phyloP scores from a whole-genome alignment of 2,329 filamentous ascomycete species.

The Ophidiomyces ophidiicola region DNA sequence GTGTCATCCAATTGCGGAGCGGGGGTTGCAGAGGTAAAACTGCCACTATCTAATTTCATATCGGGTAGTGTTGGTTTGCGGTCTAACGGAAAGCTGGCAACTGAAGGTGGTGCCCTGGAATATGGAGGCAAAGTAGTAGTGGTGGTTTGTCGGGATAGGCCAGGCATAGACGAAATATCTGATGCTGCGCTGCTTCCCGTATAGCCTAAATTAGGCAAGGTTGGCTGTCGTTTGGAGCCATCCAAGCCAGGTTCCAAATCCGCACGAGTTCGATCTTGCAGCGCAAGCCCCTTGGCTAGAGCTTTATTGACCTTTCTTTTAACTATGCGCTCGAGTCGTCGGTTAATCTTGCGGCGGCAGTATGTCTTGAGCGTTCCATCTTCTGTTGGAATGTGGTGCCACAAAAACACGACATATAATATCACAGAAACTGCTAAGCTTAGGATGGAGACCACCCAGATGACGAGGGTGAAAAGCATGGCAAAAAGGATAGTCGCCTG shows the following conservation, averaged over 20 bases:
- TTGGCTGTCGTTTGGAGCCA: constrained; percentile 34
- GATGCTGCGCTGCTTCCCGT: constrained; percentile 47
- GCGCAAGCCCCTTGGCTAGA: constrained; percentile 58
- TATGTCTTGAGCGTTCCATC: constrained; percentile 75
- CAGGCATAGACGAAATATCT: constrained; percentile 45
- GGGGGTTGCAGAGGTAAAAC: constrained; percentile 16
- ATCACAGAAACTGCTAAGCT: constrained; percentile 59
- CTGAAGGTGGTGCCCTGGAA: constrained; percentile 44
- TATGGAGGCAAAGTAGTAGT: constrained; percentile 52
- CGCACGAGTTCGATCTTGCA: constrained; percentile 42
- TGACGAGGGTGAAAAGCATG: constrained; percentile 82
- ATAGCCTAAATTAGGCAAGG: constrained; percentile 47
- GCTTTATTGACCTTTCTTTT: constrained; percentile 79
- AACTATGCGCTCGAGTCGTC: constrained; percentile 71
- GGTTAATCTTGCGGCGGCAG: constrained; percentile 85
- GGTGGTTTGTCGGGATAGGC: constrained; percentile 48
- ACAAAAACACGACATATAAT: constrained; percentile 80
- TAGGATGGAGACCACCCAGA: constrained; percentile 75
- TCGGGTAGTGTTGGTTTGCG: constrained; percentile 17
- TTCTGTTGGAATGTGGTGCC: constrained; percentile 72
- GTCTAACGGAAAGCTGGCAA: constrained; percentile 12
- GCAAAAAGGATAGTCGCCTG: constrained; percentile 74
- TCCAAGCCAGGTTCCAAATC: constrained; percentile 23
- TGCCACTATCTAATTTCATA: constrained; percentile 8
- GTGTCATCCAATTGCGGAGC: constrained; percentile 36